These are phyloP conservation scores for Eucalyptus albens DNA, from an alignment of 345 rosid genomes.

Conservation along the genomic window DNA sequence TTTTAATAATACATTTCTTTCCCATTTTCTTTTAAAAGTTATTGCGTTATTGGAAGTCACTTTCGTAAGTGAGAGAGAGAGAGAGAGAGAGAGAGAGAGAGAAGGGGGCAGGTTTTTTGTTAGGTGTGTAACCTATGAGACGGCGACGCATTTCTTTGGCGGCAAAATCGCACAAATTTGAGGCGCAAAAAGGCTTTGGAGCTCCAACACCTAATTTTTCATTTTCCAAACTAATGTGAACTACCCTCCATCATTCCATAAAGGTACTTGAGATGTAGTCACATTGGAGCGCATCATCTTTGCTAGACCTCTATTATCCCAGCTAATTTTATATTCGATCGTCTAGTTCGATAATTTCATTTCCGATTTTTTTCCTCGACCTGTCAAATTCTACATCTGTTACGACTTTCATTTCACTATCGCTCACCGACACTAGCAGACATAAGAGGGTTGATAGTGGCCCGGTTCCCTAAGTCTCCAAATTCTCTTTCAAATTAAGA, in stretches of 20 bases:
- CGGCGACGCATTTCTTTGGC: background rate
- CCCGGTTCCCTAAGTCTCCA: background rate
- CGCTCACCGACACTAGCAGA: background rate
- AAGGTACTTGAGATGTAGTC: background rate
- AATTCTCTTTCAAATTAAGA: background rate
- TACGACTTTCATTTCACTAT: background rate
- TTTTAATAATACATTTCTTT: background rate
- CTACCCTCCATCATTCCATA: background rate
- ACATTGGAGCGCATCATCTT: background rate
- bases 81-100: background rate
- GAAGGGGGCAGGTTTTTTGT: constrained; percentile 17
- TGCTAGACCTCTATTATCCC: background rate
- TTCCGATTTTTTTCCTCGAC: background rate
- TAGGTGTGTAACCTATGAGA: constrained; percentile 5
- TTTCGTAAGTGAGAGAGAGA: background rate
- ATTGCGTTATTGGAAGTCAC: background rate
- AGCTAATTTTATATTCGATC: background rate
- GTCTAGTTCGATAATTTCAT: background rate
- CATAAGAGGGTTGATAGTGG: background rate
- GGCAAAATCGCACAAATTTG: background rate
- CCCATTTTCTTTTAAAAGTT: background rate
- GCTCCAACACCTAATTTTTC: background rate
- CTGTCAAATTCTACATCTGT: background rate
- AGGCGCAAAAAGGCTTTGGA: background rate
- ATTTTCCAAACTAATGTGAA: background rate